Conservation (phyloP, 129 eudicot genomes). For the Pseudognaphalium luteoalbum region DNA sequence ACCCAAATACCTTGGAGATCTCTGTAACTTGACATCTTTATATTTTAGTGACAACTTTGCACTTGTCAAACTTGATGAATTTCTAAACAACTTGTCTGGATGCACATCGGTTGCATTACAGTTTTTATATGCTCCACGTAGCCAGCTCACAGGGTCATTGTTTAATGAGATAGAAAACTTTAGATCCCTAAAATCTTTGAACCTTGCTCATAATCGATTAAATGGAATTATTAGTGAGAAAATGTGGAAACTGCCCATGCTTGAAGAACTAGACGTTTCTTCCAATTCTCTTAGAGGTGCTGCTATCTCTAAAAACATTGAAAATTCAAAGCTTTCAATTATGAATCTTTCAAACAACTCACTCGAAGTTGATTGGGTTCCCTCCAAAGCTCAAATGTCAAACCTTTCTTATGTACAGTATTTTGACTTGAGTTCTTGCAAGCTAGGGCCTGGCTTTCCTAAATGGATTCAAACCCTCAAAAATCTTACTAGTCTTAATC, state of each 20-base stretch:
- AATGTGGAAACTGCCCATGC: too few relatives aligned
- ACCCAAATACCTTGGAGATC: constrained; percentile 22
- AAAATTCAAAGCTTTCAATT: too few relatives aligned
- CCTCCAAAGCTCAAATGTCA: background rate
- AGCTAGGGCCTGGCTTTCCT: background rate
- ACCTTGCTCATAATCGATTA: too few relatives aligned
- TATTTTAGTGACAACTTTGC: background rate
- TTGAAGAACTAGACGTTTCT: too few relatives aligned
- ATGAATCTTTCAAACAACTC: too few relatives aligned
- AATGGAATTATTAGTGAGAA: too few relatives aligned
- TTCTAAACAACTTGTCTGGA: constrained; percentile 18
- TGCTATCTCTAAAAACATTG: too few relatives aligned
- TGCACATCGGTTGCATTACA: background rate
- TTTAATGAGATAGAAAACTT: background rate
- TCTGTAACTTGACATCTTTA: constrained; percentile 10
- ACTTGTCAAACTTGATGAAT: background rate
- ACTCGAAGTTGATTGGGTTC: too few relatives aligned
- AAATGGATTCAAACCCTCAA: background rate
- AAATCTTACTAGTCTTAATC: background rate
- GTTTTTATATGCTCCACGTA: background rate
- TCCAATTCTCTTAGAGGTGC: too few relatives aligned
- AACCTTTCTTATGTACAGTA: background rate
- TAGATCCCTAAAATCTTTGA: too few relatives aligned
- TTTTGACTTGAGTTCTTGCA: background rate
- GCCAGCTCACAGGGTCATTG: constrained; percentile 15